Evolutionary conservation across 129 eudicot species (phyloP).

Genomic region (Deinandra increscens): DNA sequence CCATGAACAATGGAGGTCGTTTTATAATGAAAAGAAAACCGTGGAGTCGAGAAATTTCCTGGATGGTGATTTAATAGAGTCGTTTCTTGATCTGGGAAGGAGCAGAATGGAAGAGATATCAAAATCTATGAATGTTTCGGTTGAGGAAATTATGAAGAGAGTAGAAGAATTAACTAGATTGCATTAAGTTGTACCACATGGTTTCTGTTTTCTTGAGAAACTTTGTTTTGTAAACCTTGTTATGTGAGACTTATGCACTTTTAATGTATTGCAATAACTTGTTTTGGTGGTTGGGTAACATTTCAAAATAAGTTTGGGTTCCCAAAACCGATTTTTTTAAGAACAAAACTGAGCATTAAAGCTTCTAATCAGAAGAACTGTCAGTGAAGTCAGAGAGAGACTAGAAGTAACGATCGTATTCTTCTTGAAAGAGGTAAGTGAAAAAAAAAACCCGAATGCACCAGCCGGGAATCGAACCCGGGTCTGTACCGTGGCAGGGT

Average conservation of each 20-base stretch:
- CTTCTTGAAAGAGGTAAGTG: too few species aligned
- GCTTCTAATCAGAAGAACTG: too few species aligned
- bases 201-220: too few species aligned
- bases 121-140: slow-evolving; percentile 66
- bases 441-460: slow-evolving; percentile 30
- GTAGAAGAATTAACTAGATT: slow-evolving; percentile 94
- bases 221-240: slow-evolving; percentile 14
- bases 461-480: slow-evolving; percentile 99
- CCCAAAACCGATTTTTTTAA: too few species aligned
- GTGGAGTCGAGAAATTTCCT: slow-evolving; percentile 75
- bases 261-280: background rate
- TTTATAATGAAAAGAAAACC: slow-evolving; percentile 89
- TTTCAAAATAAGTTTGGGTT: too few species aligned
- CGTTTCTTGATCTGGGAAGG: slow-evolving; percentile 83
- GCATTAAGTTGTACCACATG: slow-evolving; percentile 39
- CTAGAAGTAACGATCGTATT: too few species aligned
- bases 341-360: too few species aligned
- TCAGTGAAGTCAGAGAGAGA: too few species aligned
- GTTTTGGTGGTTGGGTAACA: background rate
- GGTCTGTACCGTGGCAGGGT: slow-evolving; percentile 99
- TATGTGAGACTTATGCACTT: background rate
- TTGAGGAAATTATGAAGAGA: slow-evolving; percentile 92
- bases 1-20: slow-evolving; percentile 97
- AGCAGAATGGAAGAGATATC: slow-evolving; percentile 81
- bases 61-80: slow-evolving; percentile 93